phyloP scores from a whole-genome alignment of 768 basidiomycete species.

The Butyriboletus loyo region DNA sequence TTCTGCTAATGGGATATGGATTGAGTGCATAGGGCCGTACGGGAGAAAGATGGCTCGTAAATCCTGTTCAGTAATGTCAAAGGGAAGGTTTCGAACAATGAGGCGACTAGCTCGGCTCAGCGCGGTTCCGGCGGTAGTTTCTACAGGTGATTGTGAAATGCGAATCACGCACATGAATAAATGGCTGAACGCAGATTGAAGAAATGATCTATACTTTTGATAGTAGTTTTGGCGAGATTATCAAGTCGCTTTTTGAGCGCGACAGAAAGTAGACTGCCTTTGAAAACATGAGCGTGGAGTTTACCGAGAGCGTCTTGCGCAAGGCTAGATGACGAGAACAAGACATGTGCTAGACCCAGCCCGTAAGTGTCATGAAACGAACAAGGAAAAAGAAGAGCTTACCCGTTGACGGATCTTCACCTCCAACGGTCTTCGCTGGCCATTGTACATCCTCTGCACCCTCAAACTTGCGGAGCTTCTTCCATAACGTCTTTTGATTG shows the following conservation, averaged over 20 bases:
- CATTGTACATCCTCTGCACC: constrained; percentile 78
- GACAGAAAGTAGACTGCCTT: constrained; percentile 81
- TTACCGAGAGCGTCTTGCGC: constrained; percentile 73
- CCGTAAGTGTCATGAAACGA: neutral
- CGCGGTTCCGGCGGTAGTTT: constrained; percentile 37
- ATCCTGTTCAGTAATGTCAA: constrained; percentile 79
- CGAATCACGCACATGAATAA: neutral
- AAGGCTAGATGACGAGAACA: constrained; percentile 65
- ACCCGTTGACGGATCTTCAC: constrained; percentile 56
- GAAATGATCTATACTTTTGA: constrained; percentile 21
- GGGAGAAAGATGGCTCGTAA: constrained; percentile 83
- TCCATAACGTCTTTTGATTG: constrained; percentile 72
- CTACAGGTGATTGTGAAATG: constrained; percentile 3
- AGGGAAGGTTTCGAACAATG: constrained; percentile 90
- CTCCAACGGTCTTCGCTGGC: constrained; percentile 47
- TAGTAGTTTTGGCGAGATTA: constrained; percentile 48
- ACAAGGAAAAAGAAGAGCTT: neutral
- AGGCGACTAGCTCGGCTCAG: constrained; percentile 76
- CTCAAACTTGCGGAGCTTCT: constrained; percentile 77
- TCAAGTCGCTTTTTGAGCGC: constrained; percentile 86
- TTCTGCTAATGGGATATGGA: constrained; percentile 65
- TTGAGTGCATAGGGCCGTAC: constrained; percentile 81
- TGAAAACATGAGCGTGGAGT: constrained; percentile 91
- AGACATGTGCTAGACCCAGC: constrained; percentile 55
- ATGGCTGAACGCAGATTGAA: neutral